phyloP scores from a whole-genome alignment of 495 filamentous ascomycete genomes.

The Aspergillus bridgeri region DNA sequence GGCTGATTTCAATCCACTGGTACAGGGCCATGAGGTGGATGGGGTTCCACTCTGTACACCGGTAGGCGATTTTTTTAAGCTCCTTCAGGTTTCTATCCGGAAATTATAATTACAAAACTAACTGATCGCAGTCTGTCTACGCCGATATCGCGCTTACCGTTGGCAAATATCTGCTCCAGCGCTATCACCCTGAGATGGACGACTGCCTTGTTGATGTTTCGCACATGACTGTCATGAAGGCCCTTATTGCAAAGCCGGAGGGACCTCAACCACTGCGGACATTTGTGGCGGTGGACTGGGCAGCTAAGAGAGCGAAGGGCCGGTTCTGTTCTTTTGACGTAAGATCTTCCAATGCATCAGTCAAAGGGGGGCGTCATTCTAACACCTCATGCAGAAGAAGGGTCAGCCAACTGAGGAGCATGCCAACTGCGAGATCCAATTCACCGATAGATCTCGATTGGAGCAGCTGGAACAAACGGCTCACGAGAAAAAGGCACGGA shows the following conservation, averaged over 20 bases:
- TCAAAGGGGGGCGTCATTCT: background rate
- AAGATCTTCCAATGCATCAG: background rate
- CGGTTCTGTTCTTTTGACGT: background rate
- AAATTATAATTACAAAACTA: slow-evolving; percentile 7
- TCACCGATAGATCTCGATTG: background rate
- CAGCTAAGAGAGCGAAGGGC: background rate
- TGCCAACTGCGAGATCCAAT: slow-evolving; percentile 2
- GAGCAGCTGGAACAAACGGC: background rate
- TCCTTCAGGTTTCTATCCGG: background rate
- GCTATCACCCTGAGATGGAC: slow-evolving; percentile 50
- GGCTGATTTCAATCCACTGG: slow-evolving; percentile 55
- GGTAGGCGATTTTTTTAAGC: slow-evolving; percentile 28
- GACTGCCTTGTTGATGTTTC: slow-evolving; percentile 58
- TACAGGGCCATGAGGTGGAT: slow-evolving; percentile 73
- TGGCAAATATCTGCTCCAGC: slow-evolving; percentile 62
- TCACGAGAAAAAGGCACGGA: slow-evolving; percentile 25
- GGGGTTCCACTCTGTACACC: slow-evolving; percentile 54
- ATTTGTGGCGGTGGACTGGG: slow-evolving; percentile 12
- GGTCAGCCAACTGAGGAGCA: background rate
- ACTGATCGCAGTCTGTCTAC: slow-evolving; percentile 52
- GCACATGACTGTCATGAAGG: slow-evolving; percentile 66
- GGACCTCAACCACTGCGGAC: slow-evolving; percentile 43
- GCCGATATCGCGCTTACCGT: slow-evolving; percentile 76
- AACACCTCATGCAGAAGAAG: too few species aligned
- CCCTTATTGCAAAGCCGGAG: slow-evolving; percentile 59